phyloP scores from a whole-genome alignment of 352 stramenopile genomes.

The Peronospora farinosa region DNA sequence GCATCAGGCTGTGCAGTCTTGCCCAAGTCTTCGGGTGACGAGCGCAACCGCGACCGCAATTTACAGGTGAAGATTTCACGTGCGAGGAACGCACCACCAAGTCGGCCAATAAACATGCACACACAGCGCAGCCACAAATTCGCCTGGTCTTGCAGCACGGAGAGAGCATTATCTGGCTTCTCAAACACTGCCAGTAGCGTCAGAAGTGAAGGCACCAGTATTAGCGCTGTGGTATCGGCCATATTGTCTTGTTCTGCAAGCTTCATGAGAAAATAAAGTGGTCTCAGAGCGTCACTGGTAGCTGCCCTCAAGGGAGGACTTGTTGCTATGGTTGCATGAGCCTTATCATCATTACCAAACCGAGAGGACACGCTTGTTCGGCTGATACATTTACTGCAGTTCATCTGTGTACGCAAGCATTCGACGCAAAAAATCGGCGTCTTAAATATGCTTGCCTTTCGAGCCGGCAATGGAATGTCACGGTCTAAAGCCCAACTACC shows the following conservation, averaged over 20 bases:
- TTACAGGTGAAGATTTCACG: constrained; percentile 86
- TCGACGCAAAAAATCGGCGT: constrained; percentile 19
- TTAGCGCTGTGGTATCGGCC: constrained; percentile 80
- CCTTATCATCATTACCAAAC: constrained; percentile 6
- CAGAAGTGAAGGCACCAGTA: constrained; percentile 75
- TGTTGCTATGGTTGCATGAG: not conserved
- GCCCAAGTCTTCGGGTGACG: constrained; percentile 22
- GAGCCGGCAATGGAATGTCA: constrained; percentile 16
- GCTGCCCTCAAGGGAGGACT: constrained; percentile 8
- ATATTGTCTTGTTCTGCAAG: constrained; percentile 85
- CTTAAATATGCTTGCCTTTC: constrained; percentile 11
- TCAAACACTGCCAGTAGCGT: constrained; percentile 72
- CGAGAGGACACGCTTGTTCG: constrained; percentile 10
- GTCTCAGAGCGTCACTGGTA: constrained; percentile 41
- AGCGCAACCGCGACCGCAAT: constrained; percentile 49
- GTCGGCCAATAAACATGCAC: constrained; percentile 75
- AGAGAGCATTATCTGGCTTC: constrained; percentile 54
- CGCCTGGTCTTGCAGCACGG: constrained; percentile 57
- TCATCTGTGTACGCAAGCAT: constrained; percentile 26
- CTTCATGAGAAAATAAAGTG: constrained; percentile 86
- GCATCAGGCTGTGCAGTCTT: constrained; percentile 11
- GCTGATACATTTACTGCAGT: constrained; percentile 22
- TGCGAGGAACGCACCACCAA: constrained; percentile 66
- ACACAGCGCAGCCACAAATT: constrained; percentile 83
- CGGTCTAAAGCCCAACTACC: constrained; percentile 13